Base-by-base conservation (phyloP, 192 early-diverging fungal genomes). In the Phlyctochytrium planicorne region DNA sequence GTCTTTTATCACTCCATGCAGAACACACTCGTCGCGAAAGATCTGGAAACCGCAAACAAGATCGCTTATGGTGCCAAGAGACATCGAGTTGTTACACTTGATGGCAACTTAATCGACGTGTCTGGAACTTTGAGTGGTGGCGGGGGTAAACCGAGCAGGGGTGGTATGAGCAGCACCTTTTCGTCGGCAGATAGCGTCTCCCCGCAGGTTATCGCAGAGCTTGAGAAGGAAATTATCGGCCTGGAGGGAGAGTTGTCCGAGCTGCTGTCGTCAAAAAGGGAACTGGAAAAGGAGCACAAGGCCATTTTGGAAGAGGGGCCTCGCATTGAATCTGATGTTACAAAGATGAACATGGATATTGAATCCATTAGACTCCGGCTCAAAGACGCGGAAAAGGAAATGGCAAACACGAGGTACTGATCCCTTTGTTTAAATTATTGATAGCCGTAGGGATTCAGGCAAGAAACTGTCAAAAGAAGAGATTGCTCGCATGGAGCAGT, bases 101-200 rank as follows among this genome's bases (percentile, higher is more conserved):
- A 91, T 56, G 96, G 97, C 1, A 84, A 93, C 56, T 73, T 98
- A 53, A 93, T 99, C 62, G 96, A 97, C 64, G 85, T 84, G 25
- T 88, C 89, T 3, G 96, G 97, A 69, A 90, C 95, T 3, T 94
- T 99, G 92, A 88, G 87, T 33, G 96, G 96, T 65, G 97, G 95
- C 56, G 96, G 95, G 24, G 84, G 67, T 14, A 80, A 81, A 55
- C 84, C 88, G 0, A 75, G 78, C 4, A 84, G 88, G 16, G 97
- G 97, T 12, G 92, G 89, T 30, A 99, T 98, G 97, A 86, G 89
- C 75, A 92, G 91, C 12, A 91, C 80, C 37, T 86, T 90, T 36
- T 52, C 34, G 2, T 30, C 62, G 35, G 69, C 66, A 25, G 60
- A 47, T 57, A 59, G 34, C 12, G 34, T 72, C 2, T 35, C 56